phyloP scores from a whole-genome alignment of 352 stramenopile species.

The Pseudoperonospora humuli region DNA sequence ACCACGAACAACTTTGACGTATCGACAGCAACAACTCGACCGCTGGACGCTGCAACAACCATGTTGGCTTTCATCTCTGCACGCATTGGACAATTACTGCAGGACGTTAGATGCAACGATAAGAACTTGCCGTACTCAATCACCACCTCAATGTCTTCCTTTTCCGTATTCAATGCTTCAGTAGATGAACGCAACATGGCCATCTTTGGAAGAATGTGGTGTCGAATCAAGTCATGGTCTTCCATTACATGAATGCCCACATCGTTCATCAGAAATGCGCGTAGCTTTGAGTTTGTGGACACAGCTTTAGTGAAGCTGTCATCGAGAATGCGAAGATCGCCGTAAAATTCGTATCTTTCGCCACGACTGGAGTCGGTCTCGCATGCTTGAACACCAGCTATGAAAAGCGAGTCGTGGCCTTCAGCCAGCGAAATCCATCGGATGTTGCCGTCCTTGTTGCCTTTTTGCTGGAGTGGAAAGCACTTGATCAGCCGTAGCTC shows the following conservation, averaged over 20 bases:
- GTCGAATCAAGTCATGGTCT: slow-evolving; percentile 62
- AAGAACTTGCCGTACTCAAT: slow-evolving; percentile 32
- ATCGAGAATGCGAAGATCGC: slow-evolving; percentile 33
- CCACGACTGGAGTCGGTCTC: not conserved
- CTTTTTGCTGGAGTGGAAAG: slow-evolving; percentile 43
- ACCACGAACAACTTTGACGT: slow-evolving; percentile 22
- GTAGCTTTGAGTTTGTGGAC: slow-evolving; percentile 20
- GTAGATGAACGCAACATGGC: slow-evolving; percentile 2
- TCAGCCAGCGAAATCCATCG: slow-evolving; percentile 44
- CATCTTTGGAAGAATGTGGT: slow-evolving; percentile 54
- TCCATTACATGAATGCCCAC: slow-evolving; percentile 54
- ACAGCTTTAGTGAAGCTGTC: slow-evolving; percentile 31
- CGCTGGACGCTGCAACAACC: slow-evolving; percentile 22
- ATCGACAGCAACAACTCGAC: slow-evolving; percentile 8
- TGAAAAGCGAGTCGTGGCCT: slow-evolving; percentile 26
- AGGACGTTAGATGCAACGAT: slow-evolving; percentile 25
- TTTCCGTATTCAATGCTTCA: not conserved
- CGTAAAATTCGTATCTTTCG: slow-evolving; percentile 28
- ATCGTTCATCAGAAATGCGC: slow-evolving; percentile 43
- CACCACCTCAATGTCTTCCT: slow-evolving; percentile 3
- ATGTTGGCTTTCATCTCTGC: slow-evolving; percentile 22
- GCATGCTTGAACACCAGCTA: slow-evolving; percentile 7
- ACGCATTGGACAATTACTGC: slow-evolving; percentile 22
- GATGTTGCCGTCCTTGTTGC: not conserved
- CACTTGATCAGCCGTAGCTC: slow-evolving; percentile 69